Evolutionary conservation across 2,329 filamentous ascomycete genomes (phyloP).

Genomic region (Fusarium stilboides): DNA sequence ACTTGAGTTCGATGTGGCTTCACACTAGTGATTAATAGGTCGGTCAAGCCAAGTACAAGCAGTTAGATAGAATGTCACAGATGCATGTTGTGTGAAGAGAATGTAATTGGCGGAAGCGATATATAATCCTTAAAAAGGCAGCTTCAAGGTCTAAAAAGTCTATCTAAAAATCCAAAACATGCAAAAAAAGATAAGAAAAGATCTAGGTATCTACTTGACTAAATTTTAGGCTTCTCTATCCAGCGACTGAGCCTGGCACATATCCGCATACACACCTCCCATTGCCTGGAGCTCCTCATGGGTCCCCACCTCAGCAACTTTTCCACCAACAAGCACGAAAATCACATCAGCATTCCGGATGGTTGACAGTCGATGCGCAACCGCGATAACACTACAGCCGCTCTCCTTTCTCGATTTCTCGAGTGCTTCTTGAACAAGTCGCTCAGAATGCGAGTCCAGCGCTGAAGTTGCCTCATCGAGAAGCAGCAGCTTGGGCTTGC

Average conservation of each 20-base stretch:
- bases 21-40: too few species aligned
- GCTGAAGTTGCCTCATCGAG: conserved; percentile 76
- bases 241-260: conserved; percentile 38
- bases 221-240: conserved; percentile 3
- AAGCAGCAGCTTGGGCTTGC: conserved; percentile 73
- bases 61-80: too few species aligned
- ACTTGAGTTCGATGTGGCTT: too few species aligned
- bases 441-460: conserved; percentile 73
- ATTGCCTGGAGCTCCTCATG: conserved; percentile 69
- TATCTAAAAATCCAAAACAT: neutral
- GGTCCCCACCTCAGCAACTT: conserved; percentile 70
- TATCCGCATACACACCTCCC: conserved; percentile 36
- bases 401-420: conserved; percentile 44
- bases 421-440: conserved; percentile 70
- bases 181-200: neutral
- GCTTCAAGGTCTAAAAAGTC: neutral
- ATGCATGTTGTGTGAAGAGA: neutral
- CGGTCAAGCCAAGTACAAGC: too few species aligned
- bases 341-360: conserved; percentile 73
- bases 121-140: too few species aligned
- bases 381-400: conserved; percentile 69
- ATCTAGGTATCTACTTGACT: too few species aligned
- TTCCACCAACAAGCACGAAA: conserved; percentile 71
- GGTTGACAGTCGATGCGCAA: conserved; percentile 71
- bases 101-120: neutral